Evolutionary conservation across 768 basidiomycete species (phyloP).

Genomic region (Naematelia aurantialba): DNA sequence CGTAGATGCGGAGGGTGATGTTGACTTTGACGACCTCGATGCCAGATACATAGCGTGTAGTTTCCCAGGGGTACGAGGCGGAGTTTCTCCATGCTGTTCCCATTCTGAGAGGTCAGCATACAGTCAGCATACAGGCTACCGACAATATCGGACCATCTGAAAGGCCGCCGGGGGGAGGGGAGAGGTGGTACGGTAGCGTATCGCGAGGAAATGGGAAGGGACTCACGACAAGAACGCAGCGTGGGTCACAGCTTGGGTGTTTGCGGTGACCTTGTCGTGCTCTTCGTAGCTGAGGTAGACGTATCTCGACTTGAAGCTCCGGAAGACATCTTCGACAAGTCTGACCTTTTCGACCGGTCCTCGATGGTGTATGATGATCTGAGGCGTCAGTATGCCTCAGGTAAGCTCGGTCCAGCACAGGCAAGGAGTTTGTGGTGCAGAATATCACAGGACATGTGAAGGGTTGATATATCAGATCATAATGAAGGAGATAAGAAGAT

Average conservation of each 20-base stretch:
- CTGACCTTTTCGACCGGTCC: constrained; percentile 67
- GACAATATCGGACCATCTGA: no score
- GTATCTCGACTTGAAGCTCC: constrained; percentile 73
- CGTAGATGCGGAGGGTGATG: constrained; percentile 90
- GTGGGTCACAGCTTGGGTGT: constrained; percentile 96
- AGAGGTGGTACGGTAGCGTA: neutral
- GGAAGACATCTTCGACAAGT: constrained; percentile 77
- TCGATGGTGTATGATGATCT: constrained; percentile 88
- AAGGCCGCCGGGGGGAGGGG: no score
- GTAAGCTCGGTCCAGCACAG: no score
- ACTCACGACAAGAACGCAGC: constrained; percentile 88
- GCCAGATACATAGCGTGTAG: constrained; percentile 86
- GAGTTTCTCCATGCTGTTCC: constrained; percentile 88
- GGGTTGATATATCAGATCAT: no score
- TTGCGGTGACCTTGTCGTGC: constrained; percentile 93
- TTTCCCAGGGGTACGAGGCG: constrained; percentile 85
- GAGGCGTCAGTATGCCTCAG: constrained; percentile 2
- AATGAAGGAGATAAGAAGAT: no score
- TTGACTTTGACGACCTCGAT: constrained; percentile 99
- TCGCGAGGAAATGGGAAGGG: neutral
- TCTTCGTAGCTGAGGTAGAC: constrained; percentile 95
- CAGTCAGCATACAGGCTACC: no score
- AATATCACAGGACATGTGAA: no score
- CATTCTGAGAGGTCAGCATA: constrained; percentile 62
- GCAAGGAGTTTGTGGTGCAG: no score